Evolutionary conservation across 225 moss, liverwort and hornwort species (phyloP).

Genomic region (Takakia lepidozioides): DNA sequence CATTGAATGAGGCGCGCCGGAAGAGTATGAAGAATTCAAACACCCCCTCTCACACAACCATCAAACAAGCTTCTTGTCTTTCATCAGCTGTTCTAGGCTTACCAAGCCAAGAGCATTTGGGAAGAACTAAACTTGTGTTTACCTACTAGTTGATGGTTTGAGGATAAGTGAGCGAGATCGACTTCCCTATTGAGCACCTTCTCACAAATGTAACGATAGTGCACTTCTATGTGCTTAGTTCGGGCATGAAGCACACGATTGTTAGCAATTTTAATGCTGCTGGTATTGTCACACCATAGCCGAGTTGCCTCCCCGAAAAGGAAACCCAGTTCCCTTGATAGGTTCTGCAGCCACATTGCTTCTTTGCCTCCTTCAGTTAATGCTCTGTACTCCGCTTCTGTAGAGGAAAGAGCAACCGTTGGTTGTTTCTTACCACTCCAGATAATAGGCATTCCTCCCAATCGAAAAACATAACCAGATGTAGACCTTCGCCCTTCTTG

Average conservation of each 20-base stretch:
- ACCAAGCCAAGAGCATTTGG: no score
- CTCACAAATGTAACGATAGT: slow-evolving; percentile 7
- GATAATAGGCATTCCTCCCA: background rate
- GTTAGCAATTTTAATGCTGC: slow-evolving; percentile 4
- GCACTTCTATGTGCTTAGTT: slow-evolving; percentile 3
- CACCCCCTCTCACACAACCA: no score
- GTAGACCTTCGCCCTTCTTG: background rate
- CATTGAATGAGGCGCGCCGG: no score
- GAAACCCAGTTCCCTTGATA: background rate
- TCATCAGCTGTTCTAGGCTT: no score
- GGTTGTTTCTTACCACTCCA: background rate
- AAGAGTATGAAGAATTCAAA: no score
- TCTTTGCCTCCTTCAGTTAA: slow-evolving; percentile 1
- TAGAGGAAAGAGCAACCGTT: background rate
- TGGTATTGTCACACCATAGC: background rate
- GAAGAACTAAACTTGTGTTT: no score
- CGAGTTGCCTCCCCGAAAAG: no score
- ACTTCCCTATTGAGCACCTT: no score
- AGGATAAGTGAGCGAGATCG: no score
- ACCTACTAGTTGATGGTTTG: no score
- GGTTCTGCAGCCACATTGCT: background rate
- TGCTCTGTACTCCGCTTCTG: background rate
- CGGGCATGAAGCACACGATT: slow-evolving; percentile 5
- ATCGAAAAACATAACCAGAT: background rate
- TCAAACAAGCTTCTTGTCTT: no score